phyloP scores from a whole-genome alignment of 1,284 basidiomycete species.

The Puccinia novopanici region DNA sequence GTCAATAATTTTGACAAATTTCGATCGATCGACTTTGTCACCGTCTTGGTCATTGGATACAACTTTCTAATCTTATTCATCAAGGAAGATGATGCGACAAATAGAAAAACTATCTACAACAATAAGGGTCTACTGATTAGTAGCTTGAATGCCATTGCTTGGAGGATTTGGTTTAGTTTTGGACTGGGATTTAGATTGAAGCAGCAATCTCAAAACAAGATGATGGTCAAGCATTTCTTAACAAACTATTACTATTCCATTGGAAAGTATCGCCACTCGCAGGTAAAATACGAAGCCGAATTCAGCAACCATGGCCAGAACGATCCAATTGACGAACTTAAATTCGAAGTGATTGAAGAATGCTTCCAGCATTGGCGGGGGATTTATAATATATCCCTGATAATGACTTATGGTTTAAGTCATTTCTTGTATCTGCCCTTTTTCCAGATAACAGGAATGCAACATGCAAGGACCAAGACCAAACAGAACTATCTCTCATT shows the following conservation, averaged over 20 bases:
- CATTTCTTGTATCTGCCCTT: background rate
- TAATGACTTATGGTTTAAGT: constrained; percentile 84
- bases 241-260: constrained; percentile 71
- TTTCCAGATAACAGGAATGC: constrained; percentile 63
- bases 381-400: constrained; percentile 85
- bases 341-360: constrained; percentile 75
- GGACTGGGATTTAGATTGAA: constrained; percentile 80
- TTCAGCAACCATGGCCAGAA: constrained; percentile 19
- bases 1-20: constrained; percentile 80
- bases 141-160: constrained; percentile 81
- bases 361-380: constrained; percentile 94
- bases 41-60: constrained; percentile 68
- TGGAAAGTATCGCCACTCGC: constrained; percentile 54
- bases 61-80: constrained; percentile 63
- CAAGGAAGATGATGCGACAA: constrained; percentile 60
- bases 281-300: background rate
- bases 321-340: constrained; percentile 58
- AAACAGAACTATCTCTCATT: background rate
- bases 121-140: constrained; percentile 61
- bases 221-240: constrained; percentile 87
- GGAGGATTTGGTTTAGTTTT: constrained; percentile 86
- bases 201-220: constrained; percentile 82
- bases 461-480: background rate
- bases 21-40: constrained; percentile 71
- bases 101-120: background rate